Conservation (phyloP, 2,329 filamentous ascomycete genomes). For the Oidium heveae region DNA sequence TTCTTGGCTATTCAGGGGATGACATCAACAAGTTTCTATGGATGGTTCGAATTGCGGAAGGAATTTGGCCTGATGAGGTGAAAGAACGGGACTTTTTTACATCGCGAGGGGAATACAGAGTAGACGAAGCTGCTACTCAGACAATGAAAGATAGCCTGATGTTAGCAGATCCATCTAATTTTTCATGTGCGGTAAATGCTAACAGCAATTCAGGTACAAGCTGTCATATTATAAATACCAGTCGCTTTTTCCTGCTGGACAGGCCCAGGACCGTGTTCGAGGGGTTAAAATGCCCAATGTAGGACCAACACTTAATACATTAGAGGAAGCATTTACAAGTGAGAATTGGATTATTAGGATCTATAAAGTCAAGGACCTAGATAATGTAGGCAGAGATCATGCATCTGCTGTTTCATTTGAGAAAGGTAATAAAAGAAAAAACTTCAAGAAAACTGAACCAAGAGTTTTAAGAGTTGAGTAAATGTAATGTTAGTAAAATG, state of each 20-base stretch:
- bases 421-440: slow-evolving; percentile 66
- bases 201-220: slow-evolving; percentile 53
- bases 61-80: slow-evolving; percentile 98
- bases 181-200: slow-evolving; percentile 4
- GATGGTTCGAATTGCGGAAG: slow-evolving; percentile 98
- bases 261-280: slow-evolving; percentile 77
- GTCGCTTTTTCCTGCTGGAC: slow-evolving; percentile 69
- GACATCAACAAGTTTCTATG: slow-evolving; percentile 99
- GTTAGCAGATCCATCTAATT: slow-evolving; percentile 27
- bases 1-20: slow-evolving; percentile 90
- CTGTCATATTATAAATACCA: slow-evolving; percentile 99
- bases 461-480: slow-evolving; percentile 50
- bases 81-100: slow-evolving; percentile 96
- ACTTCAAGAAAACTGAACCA: slow-evolving; percentile 41
- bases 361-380: slow-evolving; percentile 98
- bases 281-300: slow-evolving; percentile 56
- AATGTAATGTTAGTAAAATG: slow-evolving; percentile 3
- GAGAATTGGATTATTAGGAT: slow-evolving; percentile 99
- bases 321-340: slow-evolving; percentile 94
- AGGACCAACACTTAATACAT: slow-evolving; percentile 59
- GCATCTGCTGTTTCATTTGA: slow-evolving; percentile 43
- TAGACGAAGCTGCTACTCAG: slow-evolving; percentile 78
- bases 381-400: slow-evolving; percentile 85
- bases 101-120: slow-evolving; percentile 71
- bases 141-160: slow-evolving; percentile 99